Evolutionary conservation across 2,329 filamentous ascomycete species (phyloP).

Genomic region (Paecilomyces formosus): DNA sequence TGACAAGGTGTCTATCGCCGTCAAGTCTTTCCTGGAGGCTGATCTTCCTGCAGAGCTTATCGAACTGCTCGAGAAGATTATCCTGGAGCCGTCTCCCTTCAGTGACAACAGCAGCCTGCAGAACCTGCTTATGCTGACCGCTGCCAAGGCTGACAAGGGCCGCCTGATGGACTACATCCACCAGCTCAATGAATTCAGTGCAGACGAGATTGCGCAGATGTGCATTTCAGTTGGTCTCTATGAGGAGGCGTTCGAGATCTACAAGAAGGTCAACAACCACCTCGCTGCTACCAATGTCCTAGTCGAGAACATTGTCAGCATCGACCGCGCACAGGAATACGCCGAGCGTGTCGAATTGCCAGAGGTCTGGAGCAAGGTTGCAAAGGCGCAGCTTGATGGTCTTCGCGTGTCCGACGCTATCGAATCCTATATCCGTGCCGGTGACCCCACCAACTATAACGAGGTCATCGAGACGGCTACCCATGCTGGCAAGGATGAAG

Average conservation of each 20-base stretch:
- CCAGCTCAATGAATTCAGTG: constrained; percentile 77
- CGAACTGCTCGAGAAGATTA: constrained; percentile 97
- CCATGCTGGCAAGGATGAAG: constrained; percentile 93
- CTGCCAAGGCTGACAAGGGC: constrained; percentile 91
- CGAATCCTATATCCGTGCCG: constrained; percentile 93
- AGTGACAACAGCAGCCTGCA: constrained; percentile 96
- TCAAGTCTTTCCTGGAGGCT: constrained; percentile 83
- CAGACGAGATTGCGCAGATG: constrained; percentile 84
- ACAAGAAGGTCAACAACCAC: constrained; percentile 95
- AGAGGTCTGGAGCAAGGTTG: constrained; percentile 97
- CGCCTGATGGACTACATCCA: constrained; percentile 96
- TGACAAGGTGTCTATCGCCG: constrained; percentile 88
- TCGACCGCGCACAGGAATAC: constrained; percentile 91
- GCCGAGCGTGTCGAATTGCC: constrained; percentile 90
- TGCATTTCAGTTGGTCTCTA: constrained; percentile 92
- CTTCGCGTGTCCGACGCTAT: constrained; percentile 88
- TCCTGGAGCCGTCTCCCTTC: constrained; percentile 97
- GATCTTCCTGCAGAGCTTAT: constrained; percentile 92
- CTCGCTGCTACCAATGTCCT: constrained; percentile 81
- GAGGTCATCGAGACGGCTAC: constrained; percentile 96
- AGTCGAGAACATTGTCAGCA: constrained; percentile 94
- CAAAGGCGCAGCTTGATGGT: constrained; percentile 94
- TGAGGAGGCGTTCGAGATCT: constrained; percentile 96
- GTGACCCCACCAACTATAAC: constrained; percentile 83
- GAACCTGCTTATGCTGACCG: constrained; percentile 92